Evolutionary conservation across 305 asterid species (phyloP), one percentile per base, ranked within the genome.

Genomic region (Nicotiana rustica): DNA sequence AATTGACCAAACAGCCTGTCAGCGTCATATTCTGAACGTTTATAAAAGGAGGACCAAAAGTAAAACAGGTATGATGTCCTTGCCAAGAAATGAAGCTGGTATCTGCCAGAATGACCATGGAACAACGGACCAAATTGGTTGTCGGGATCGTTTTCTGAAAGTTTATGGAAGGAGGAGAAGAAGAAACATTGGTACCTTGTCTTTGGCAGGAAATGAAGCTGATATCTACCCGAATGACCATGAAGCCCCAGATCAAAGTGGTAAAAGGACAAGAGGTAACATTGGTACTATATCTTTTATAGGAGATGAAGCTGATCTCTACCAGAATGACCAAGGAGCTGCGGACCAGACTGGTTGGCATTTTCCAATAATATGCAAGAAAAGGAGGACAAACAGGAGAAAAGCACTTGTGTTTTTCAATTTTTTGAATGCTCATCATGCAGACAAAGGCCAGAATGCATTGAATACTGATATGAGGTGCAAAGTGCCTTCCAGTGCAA

Each of bases 281-380:
- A 75, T 29, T 15, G 6, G 65, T 55, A 52, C 29, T 15, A 59
- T 59, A 19, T 59, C n/a, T 31, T 68, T 68, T 68, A 14, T 35
- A 68, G 56, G 80, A 49, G 12, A 49, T 47, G 65, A 21, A 60
- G 64, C 41, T 41, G 41, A 41, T 41, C 49, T 41, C 49, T 41
- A 41, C 49, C 49, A 1, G 49, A 41, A 41, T 41, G 49, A 41
- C 49, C 49, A 10, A 41, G 49, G 49, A 41, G 12, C 49, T 41
- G 49, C 49, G 3, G 49, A 41, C 49, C 49, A 41, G 10, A 41
- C 49, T 41, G 49, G 49, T 41, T 41, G 49, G 49, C 49, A 41
- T 41, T 86, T 75, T 83, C 88, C 89, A 29, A 36, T 3, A 1
- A 2, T 61, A 5, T 86, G 15, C 70, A 90, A 89, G 83, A 78